A percentile compares a stretch with the other conserved stretches of the same genome.
Evolutionary conservation across 805 yeast species (phyloP).

Genomic region (Ogataea angusta): DNA sequence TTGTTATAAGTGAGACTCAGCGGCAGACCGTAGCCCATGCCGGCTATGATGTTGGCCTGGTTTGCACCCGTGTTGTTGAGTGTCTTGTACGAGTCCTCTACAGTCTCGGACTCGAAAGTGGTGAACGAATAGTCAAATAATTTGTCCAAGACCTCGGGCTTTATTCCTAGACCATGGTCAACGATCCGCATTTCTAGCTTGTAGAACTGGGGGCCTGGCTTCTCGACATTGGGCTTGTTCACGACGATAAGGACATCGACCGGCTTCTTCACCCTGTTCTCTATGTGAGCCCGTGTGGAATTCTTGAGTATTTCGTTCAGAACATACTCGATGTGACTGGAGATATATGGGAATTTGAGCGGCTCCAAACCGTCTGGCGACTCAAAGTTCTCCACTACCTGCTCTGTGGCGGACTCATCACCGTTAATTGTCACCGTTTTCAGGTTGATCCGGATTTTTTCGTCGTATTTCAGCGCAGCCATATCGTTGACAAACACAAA

Average conservation of each 20-base stretch:
- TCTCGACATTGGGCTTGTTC: constrained; percentile 26
- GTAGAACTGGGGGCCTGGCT: constrained; percentile 24
- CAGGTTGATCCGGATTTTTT: constrained; percentile 56
- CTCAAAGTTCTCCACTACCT: constrained; percentile 34
- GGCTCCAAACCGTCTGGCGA: constrained; percentile 14
- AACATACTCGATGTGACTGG: constrained; percentile 84
- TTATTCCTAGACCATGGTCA: constrained; percentile 89
- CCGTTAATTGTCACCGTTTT: constrained; percentile 35
- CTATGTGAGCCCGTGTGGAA: constrained; percentile 84
- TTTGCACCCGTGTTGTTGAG: constrained; percentile 61
- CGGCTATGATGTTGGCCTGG: constrained; percentile 64
- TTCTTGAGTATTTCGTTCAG: constrained; percentile 85
- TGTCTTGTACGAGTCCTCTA: constrained; percentile 52
- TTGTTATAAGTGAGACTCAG: constrained; percentile 72
- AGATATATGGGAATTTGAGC: constrained; percentile 74
- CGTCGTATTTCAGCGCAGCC: constrained; percentile 80
- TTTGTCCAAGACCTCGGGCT: constrained; percentile 57
- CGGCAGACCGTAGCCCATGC: constrained; percentile 96
- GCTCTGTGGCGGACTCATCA: constrained; percentile 30
- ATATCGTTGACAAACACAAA: constrained; percentile 79
- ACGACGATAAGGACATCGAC: constrained; percentile 45
- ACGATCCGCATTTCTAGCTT: constrained; percentile 67
- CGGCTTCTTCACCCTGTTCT: constrained; percentile 49
- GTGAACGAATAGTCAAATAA: constrained; percentile 86
- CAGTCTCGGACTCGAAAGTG: constrained; percentile 52